These are phyloP conservation scores for Lactifluus volemus DNA, from an alignment of 768 basidiomycete genomes.

Conservation along the genomic window DNA sequence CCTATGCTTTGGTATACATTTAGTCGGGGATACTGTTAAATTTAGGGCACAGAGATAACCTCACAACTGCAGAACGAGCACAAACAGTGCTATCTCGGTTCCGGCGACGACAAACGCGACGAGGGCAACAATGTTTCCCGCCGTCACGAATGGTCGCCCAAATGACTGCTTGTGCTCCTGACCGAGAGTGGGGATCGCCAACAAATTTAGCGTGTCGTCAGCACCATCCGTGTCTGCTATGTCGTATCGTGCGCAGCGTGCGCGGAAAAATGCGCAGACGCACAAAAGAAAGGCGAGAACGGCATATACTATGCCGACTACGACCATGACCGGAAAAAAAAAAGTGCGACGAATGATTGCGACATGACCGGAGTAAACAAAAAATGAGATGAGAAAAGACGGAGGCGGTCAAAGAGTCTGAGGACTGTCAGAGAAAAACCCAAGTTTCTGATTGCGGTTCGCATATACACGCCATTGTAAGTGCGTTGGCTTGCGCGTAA, in stretches of 20 bases:
- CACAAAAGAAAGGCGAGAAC: constrained; percentile 54
- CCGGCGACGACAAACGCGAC: constrained; percentile 52
- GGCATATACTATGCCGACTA: constrained; percentile 56
- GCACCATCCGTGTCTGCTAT: constrained; percentile 47
- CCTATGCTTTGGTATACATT: too few species aligned
- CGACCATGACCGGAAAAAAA: not conserved
- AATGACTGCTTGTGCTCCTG: constrained; percentile 55
- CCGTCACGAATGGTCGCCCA: constrained; percentile 71
- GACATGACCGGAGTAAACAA: not conserved
- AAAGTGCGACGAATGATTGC: not conserved
- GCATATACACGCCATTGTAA: constrained; percentile 73
- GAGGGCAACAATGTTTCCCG: constrained; percentile 63
- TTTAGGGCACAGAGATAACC: not conserved
- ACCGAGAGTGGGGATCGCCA: constrained; percentile 47
- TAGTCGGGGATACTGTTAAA: too few species aligned
- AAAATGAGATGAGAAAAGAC: constrained; percentile 44
- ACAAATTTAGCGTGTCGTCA: constrained; percentile 18
- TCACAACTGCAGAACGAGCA: constrained; percentile 39
- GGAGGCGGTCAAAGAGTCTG: constrained; percentile 66
- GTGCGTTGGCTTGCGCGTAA: constrained; percentile 74
- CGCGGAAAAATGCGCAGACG: constrained; percentile 48
- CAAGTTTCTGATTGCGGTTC: constrained; percentile 65
- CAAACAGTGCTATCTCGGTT: constrained; percentile 58
- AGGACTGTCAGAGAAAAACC: constrained; percentile 68
- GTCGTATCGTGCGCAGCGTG: constrained; percentile 61